Conservation (phyloP, 208 protist species). For the Leptomonas pyrrhocoris region DNA sequence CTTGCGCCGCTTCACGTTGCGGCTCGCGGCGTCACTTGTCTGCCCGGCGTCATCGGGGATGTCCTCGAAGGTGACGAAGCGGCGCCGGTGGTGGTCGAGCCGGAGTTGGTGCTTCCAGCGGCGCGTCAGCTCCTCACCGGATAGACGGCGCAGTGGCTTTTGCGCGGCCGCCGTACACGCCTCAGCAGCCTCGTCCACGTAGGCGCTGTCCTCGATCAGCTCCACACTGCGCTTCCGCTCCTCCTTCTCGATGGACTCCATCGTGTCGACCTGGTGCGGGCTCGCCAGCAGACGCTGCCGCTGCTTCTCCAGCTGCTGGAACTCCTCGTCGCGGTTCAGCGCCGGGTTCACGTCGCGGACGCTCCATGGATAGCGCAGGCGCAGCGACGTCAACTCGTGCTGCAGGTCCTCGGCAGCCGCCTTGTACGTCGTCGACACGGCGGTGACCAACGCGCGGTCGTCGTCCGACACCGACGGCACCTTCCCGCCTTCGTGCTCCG, state of each 20-base stretch:
- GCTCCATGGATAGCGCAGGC: slow-evolving; percentile 38
- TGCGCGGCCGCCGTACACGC: slow-evolving; percentile 19
- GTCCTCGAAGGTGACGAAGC: slow-evolving; percentile 51
- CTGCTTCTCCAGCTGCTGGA: slow-evolving; percentile 48
- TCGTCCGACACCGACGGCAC: slow-evolving; percentile 7
- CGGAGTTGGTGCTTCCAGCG: slow-evolving; percentile 48
- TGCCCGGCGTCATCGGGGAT: slow-evolving; percentile 18
- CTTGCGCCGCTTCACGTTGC: slow-evolving; percentile 18
- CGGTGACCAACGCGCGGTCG: slow-evolving; percentile 7
- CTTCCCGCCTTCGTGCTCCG: slow-evolving; percentile 10
- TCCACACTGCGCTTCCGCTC: slow-evolving; percentile 59
- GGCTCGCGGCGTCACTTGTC: background rate
- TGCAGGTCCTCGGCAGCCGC: slow-evolving; percentile 13
- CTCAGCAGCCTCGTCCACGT: slow-evolving; percentile 34
- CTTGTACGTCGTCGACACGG: background rate
- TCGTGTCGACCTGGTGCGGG: slow-evolving; percentile 31
- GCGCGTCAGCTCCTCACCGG: slow-evolving; percentile 37
- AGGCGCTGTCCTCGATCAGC: slow-evolving; percentile 44
- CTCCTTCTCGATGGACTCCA: slow-evolving; percentile 57
- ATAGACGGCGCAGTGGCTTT: slow-evolving; percentile 28
- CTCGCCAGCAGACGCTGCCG: slow-evolving; percentile 31
- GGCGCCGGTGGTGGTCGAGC: slow-evolving; percentile 35
- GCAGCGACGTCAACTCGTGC: slow-evolving; percentile 32
- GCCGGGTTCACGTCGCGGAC: slow-evolving; percentile 63
- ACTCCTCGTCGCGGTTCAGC: slow-evolving; percentile 34